A percentile compares a stretch with the other conserved stretches of the same genome.
These are phyloP conservation scores for Pseudoturritis turrita DNA, from an alignment of 345 rosid species.

Conservation along the genomic window DNA sequence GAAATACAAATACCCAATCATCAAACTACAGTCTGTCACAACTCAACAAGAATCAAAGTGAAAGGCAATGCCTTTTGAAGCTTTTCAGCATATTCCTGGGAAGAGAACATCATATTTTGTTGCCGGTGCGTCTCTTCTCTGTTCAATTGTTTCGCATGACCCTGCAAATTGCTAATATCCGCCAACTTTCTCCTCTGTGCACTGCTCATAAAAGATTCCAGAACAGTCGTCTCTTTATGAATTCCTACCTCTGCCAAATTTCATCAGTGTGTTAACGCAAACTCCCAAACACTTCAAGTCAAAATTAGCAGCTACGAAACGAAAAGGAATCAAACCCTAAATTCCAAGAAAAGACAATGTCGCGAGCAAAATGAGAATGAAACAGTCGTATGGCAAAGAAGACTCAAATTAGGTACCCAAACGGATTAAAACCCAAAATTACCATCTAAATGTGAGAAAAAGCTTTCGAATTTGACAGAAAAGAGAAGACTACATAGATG, in stretches of 20 bases:
- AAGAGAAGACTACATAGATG: background rate
- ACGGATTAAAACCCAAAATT: background rate
- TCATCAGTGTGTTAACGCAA: background rate
- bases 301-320: background rate
- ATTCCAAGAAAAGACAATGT: background rate
- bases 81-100: constrained; percentile 41
- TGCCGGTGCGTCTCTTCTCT: constrained; percentile 30
- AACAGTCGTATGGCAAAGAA: background rate
- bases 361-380: background rate
- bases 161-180: constrained; percentile 41
- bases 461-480: background rate
- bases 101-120: constrained; percentile 15
- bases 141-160: constrained; percentile 16
- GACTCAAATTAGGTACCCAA: background rate
- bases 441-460: background rate
- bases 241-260: background rate
- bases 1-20: constrained; percentile 6
- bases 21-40: background rate
- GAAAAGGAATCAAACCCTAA: constrained; percentile 4
- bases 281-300: background rate
- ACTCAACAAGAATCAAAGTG: background rate
- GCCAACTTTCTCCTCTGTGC: background rate
- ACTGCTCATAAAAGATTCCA: background rate
- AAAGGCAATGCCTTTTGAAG: constrained; percentile 44
- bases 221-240: background rate